A percentile compares a stretch with the other conserved stretches of the same genome.
phyloP scores from a whole-genome alignment of 2,329 filamentous ascomycete species.

The Nemania serpens region DNA sequence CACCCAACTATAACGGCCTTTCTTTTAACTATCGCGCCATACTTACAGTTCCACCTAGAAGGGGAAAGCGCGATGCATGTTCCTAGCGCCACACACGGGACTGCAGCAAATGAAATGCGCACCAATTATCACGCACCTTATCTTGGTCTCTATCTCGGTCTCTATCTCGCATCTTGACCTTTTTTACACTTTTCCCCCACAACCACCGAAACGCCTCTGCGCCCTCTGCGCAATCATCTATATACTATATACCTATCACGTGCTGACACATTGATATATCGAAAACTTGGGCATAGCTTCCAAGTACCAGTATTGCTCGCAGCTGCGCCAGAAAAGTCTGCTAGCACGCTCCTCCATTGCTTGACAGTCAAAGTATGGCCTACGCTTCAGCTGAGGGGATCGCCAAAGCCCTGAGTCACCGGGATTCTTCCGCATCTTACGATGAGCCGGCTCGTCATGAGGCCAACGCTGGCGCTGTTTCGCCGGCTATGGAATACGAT shows the following conservation, averaged over 20 bases:
- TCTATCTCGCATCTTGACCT: too few species aligned
- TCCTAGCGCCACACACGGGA: constrained; percentile 3
- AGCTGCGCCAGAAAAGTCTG: constrained; percentile 47
- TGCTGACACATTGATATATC: neutral
- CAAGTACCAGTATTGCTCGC: neutral
- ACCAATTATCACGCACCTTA: constrained; percentile 3
- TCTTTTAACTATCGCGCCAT: too few species aligned
- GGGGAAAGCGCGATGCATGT: constrained; percentile 16
- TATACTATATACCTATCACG: neutral
- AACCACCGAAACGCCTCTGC: neutral
- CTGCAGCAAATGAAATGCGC: neutral
- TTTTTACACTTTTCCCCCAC: constrained; percentile 1
- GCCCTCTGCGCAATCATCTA: neutral
- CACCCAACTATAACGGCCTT: too few species aligned
- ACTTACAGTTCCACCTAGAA: constrained; percentile 1
- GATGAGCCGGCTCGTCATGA: constrained; percentile 27
- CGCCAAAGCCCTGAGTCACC: constrained; percentile 36
- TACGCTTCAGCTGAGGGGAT: constrained; percentile 42
- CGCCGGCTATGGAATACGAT: constrained; percentile 46
- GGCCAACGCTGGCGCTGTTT: constrained; percentile 24
- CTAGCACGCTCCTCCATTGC: constrained; percentile 59
- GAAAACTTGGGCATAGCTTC: too few species aligned
- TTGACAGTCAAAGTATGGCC: constrained; percentile 55
- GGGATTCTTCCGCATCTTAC: constrained; percentile 26
- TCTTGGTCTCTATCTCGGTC: neutral